Evolutionary conservation across 148 eudicot species (phyloP).

Genomic region (Rheum nobile): DNA sequence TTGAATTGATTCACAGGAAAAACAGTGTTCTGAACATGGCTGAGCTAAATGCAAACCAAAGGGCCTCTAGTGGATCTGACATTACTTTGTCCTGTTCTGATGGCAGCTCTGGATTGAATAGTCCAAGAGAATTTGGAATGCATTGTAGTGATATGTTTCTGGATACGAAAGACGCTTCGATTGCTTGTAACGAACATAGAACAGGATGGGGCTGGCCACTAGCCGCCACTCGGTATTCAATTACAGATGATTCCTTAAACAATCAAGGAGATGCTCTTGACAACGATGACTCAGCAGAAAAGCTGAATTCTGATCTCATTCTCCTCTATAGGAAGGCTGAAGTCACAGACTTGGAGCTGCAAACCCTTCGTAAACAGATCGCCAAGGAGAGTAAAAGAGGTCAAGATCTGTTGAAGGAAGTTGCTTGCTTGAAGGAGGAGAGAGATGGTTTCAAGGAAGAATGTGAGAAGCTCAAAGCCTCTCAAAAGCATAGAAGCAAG

Average conservation of each 20-base stretch:
- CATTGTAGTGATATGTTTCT: slow-evolving; percentile 21
- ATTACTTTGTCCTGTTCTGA: slow-evolving; percentile 71
- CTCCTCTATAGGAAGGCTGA: slow-evolving; percentile 67
- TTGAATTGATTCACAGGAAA: slow-evolving; percentile 34
- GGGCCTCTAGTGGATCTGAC: slow-evolving; percentile 74
- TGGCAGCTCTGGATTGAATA: slow-evolving; percentile 56
- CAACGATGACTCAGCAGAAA: slow-evolving; percentile 38
- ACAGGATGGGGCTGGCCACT: slow-evolving; percentile 53
- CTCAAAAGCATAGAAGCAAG: slow-evolving; percentile 36
- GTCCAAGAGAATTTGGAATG: slow-evolving; percentile 41
- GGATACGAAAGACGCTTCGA: slow-evolving; percentile 7
- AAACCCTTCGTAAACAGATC: slow-evolving; percentile 77
- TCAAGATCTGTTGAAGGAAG: slow-evolving; percentile 63
- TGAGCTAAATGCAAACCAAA: slow-evolving; percentile 29
- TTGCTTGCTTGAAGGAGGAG: slow-evolving; percentile 54
- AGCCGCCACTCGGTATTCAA: slow-evolving; percentile 26
- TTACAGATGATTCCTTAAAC: slow-evolving; percentile 44
- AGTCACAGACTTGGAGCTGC: slow-evolving; percentile 70
- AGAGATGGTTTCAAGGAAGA: slow-evolving; percentile 60
- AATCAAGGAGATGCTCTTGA: slow-evolving; percentile 42
- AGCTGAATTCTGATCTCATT: slow-evolving; percentile 52
- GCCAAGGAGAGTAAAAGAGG: slow-evolving; percentile 86
- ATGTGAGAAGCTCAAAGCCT: slow-evolving; percentile 44
- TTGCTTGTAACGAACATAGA: slow-evolving; percentile 19
- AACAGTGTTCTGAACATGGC: slow-evolving; percentile 25